Percentiles rank a stretch among this genome's conserved stretches.
Evolutionary conservation across 2,329 filamentous ascomycete genomes (phyloP).

Genomic region (Aspergillus fructus): DNA sequence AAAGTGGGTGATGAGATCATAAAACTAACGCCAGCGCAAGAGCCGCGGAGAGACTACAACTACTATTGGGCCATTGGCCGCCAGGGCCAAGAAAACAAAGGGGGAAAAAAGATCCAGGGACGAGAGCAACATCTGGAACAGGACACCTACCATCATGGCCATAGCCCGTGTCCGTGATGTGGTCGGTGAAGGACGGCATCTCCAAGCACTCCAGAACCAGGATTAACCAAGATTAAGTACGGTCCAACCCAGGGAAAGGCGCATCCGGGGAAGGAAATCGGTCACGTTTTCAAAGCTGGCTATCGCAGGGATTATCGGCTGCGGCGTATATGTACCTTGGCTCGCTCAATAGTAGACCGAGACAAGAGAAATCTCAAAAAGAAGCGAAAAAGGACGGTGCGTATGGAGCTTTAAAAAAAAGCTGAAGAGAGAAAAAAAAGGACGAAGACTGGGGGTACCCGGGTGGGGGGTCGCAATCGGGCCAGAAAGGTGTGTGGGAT

Average conservation of each 20-base stretch:
- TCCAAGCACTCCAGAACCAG: slow-evolving; percentile 6
- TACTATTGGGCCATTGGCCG: slow-evolving; percentile 16
- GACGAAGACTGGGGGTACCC: not conserved
- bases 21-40: slow-evolving; percentile 12
- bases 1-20: slow-evolving; percentile 22
- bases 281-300: not conserved
- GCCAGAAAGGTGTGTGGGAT: not conserved
- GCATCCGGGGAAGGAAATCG: not conserved
- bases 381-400: not conserved
- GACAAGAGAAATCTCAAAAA: not conserved
- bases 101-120: slow-evolving; percentile 9
- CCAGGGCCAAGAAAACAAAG: slow-evolving; percentile 9
- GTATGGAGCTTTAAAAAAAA: not conserved
- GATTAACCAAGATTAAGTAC: not conserved
- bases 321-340: not conserved
- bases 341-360: not conserved
- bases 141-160: slow-evolving; percentile 31
- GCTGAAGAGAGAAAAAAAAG: slow-evolving; percentile 1
- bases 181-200: slow-evolving; percentile 33
- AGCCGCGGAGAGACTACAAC: slow-evolving; percentile 18
- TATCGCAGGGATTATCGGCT: not conserved
- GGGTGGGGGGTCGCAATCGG: not conserved
- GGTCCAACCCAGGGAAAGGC: not conserved
- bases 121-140: slow-evolving; percentile 12
- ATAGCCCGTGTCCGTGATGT: slow-evolving; percentile 20